Conservation (phyloP, 2,329 filamentous ascomycete species). For the Neurospora crassa region DNA sequence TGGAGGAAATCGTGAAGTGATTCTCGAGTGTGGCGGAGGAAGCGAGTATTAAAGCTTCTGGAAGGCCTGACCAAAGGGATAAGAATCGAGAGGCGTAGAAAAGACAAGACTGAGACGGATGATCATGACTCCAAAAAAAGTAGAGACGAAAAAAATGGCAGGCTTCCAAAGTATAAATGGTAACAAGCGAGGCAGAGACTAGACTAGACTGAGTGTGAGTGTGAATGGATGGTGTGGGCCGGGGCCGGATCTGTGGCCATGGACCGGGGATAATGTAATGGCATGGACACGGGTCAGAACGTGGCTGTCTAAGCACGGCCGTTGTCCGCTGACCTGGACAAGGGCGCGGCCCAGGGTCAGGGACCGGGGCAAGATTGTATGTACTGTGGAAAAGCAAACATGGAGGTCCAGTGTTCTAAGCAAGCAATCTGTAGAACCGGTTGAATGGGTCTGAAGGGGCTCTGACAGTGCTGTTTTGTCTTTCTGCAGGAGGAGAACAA, state of each 20-base stretch:
- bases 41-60: slow-evolving; percentile 2
- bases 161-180: slow-evolving; percentile 12
- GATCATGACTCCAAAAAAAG: slow-evolving; percentile 4
- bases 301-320: slow-evolving; percentile 8
- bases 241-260: slow-evolving; percentile 1
- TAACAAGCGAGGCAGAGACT: slow-evolving; percentile 2
- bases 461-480: slow-evolving; percentile 12
- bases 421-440: not conserved
- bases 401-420: not conserved
- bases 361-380: slow-evolving; percentile 3
- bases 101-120: slow-evolving; percentile 5
- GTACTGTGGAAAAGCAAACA: slow-evolving; percentile 5
- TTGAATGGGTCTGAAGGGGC: slow-evolving; percentile 6
- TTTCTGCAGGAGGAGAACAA: slow-evolving; percentile 8
- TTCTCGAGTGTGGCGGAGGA: slow-evolving; percentile 4
- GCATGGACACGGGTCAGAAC: not conserved
- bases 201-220: not conserved
- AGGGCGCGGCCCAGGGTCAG: not conserved
- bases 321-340: slow-evolving; percentile 1
- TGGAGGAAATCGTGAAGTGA: not conserved
- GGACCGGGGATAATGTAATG: not conserved
- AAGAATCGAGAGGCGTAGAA: not conserved
- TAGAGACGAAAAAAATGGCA: slow-evolving; percentile 5
- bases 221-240: slow-evolving; percentile 2
- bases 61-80: slow-evolving; percentile 2